Conservation (phyloP, 768 basidiomycete species). For the Collybia mongolica region DNA sequence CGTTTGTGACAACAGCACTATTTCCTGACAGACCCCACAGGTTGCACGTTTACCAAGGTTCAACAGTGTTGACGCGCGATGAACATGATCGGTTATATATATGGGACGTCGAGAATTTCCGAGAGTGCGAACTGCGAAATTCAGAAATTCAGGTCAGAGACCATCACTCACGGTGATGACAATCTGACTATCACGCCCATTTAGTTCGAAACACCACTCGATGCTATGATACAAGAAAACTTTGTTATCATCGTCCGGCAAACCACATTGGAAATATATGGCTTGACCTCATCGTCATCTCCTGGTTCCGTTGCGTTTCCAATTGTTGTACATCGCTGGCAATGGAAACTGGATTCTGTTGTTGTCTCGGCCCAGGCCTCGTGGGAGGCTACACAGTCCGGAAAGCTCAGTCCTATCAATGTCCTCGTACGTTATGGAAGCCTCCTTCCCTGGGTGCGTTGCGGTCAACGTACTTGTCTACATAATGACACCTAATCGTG, state of each 20-base stretch:
- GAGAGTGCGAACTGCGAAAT: constrained; percentile 34
- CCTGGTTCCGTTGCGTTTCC: constrained; percentile 34
- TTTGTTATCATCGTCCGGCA: constrained; percentile 46
- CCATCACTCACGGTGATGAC: background rate
- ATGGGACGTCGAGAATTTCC: constrained; percentile 32
- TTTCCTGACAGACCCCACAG: constrained; percentile 29
- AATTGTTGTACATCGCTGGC: constrained; percentile 45
- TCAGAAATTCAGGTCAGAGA: constrained; percentile 24
- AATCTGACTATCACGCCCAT: background rate
- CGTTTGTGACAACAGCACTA: constrained; percentile 29
- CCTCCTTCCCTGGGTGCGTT: constrained; percentile 52
- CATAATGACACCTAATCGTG: too few relatives aligned
- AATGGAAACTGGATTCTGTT: constrained; percentile 57
- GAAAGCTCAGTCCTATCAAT: constrained; percentile 34
- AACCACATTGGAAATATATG: constrained; percentile 42
- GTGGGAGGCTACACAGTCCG: constrained; percentile 11
- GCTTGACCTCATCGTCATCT: constrained; percentile 25
- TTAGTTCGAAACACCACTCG: constrained; percentile 38
- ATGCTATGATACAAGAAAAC: constrained; percentile 38
- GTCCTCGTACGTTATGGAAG: constrained; percentile 61
- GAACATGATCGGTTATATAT: constrained; percentile 29
- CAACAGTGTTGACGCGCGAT: constrained; percentile 35
- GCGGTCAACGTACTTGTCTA: background rate
- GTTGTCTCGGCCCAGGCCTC: constrained; percentile 33
- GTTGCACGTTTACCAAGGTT: constrained; percentile 33